Conservation (phyloP, 169 alveolate genomes). For the Plasmodium coatneyi region DNA sequence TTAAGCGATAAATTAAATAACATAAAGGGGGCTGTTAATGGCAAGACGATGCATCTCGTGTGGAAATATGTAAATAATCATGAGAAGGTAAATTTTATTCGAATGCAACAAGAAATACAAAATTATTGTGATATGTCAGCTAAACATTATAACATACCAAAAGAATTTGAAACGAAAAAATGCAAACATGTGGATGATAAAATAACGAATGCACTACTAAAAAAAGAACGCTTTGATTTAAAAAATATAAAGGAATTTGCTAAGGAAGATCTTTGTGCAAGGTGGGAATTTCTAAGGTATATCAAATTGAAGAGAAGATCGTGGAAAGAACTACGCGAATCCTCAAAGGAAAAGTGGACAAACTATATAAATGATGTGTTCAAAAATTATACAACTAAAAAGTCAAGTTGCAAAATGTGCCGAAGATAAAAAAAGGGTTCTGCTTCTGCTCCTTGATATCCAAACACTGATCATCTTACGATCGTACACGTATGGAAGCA, state of each 20-base stretch:
- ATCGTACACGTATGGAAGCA: not conserved
- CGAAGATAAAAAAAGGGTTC: not conserved
- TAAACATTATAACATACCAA: slow-evolving; percentile 8
- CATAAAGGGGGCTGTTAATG: slow-evolving; percentile 17
- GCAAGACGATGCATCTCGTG: slow-evolving; percentile 12
- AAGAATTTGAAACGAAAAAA: not conserved
- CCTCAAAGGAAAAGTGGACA: slow-evolving; percentile 10
- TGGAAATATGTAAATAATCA: slow-evolving; percentile 14
- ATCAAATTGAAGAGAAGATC: slow-evolving; percentile 6
- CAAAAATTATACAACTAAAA: slow-evolving; percentile 1
- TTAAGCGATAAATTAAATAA: slow-evolving; percentile 15
- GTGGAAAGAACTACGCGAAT: slow-evolving; percentile 13
- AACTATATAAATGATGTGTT: not conserved
- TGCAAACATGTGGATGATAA: slow-evolving; percentile 16
- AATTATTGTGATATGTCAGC: slow-evolving; percentile 4
- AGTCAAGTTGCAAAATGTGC: not conserved
- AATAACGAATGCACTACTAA: not conserved
- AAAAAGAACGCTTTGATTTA: slow-evolving; percentile 4
- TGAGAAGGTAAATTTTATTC: not conserved
- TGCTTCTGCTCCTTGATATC: not conserved
- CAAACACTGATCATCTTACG: not conserved
- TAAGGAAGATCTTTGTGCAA: slow-evolving; percentile 10
- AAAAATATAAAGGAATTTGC: slow-evolving; percentile 17
- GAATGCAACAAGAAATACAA: not conserved
- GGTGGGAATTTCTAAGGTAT: slow-evolving; percentile 31